These are phyloP conservation scores for Agrocybe praecox DNA, from an alignment of 768 basidiomycete genomes.

Conservation along the genomic window DNA sequence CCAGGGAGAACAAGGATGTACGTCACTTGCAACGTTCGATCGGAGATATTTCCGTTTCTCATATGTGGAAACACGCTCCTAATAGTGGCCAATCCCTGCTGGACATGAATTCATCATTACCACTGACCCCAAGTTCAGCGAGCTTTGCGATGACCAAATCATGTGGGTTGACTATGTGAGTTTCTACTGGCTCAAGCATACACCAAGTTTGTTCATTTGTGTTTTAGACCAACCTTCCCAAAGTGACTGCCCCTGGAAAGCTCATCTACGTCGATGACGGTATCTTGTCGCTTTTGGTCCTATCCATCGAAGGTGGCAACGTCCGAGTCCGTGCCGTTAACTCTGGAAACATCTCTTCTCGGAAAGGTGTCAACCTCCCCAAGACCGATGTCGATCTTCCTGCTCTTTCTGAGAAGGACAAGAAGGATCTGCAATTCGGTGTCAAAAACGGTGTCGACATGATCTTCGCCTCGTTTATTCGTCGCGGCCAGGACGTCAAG, in stretches of 20 bases:
- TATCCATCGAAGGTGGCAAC: slow-evolving; percentile 81
- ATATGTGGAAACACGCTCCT: slow-evolving; percentile 10
- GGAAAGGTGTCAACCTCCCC: slow-evolving; percentile 99
- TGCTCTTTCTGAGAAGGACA: slow-evolving; percentile 97
- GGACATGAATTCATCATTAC: slow-evolving; percentile 95
- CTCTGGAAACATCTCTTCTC: slow-evolving; percentile 90
- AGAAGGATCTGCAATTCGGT: slow-evolving; percentile 91
- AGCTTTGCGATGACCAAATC: slow-evolving; percentile 78
- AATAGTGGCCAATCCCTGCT: slow-evolving; percentile 77
- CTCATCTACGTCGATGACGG: slow-evolving; percentile 98
- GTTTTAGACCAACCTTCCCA: slow-evolving; percentile 81
- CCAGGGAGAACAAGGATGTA: slow-evolving; percentile 85
- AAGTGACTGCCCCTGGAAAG: slow-evolving; percentile 96
- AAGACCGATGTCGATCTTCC: slow-evolving; percentile 98
- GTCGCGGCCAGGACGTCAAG: slow-evolving; percentile 89
- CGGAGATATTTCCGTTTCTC: slow-evolving; percentile 15
- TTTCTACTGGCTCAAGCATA: slow-evolving; percentile 16
- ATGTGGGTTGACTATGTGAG: slow-evolving; percentile 94
- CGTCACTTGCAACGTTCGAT: slow-evolving; percentile 30
- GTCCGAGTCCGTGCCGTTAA: slow-evolving; percentile 88
- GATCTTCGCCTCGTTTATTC: slow-evolving; percentile 99
- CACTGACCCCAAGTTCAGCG: slow-evolving; percentile 79
- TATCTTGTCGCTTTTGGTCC: slow-evolving; percentile 92
- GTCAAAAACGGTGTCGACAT: slow-evolving; percentile 99
- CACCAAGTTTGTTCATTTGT: slow-evolving; percentile 7